These are phyloP conservation scores for Umbellularia californica DNA, from an alignment of 164 flowering plant genomes.

Conservation along the genomic window DNA sequence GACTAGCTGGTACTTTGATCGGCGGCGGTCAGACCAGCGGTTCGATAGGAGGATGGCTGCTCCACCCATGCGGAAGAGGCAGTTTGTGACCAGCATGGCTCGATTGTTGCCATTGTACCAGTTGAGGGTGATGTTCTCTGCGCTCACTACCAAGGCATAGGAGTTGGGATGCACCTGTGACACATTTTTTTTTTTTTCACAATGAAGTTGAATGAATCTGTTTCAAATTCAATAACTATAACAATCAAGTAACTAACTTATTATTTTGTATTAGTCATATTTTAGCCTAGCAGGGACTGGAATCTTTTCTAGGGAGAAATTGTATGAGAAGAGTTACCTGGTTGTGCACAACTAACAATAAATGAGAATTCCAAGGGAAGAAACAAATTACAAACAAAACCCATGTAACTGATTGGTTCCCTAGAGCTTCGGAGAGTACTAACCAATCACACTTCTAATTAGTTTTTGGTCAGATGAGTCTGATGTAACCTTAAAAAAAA, in stretches of 20 bases:
- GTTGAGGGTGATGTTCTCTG: conserved; percentile 78
- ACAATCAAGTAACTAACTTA: not conserved
- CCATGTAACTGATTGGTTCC: not conserved
- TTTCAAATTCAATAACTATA: not conserved
- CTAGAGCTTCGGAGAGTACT: not conserved
- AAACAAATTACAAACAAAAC: too few species aligned
- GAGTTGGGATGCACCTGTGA: conserved; percentile 65
- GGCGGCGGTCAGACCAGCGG: conserved; percentile 50
- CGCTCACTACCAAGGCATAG: conserved; percentile 84
- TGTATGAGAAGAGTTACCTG: too few species aligned
- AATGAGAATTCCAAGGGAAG: too few species aligned
- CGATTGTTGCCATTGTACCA: conserved; percentile 83
- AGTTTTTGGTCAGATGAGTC: too few species aligned
- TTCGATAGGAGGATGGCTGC: conserved; percentile 85
- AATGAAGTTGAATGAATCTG: not conserved
- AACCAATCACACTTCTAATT: too few species aligned
- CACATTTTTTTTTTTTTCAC: too few species aligned
- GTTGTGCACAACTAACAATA: too few species aligned
- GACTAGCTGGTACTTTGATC: conserved; percentile 71
- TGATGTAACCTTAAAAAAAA: not conserved
- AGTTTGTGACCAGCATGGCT: conserved; percentile 81
- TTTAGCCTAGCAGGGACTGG: not conserved
- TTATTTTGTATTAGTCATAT: not conserved
- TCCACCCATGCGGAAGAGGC: conserved; percentile 91
- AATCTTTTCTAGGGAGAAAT: too few species aligned